A percentile compares a stretch with the other conserved stretches of the same genome.
Evolutionary conservation across 2,329 filamentous ascomycete genomes (phyloP).

Genomic region (Trichoderma guizhouense): DNA sequence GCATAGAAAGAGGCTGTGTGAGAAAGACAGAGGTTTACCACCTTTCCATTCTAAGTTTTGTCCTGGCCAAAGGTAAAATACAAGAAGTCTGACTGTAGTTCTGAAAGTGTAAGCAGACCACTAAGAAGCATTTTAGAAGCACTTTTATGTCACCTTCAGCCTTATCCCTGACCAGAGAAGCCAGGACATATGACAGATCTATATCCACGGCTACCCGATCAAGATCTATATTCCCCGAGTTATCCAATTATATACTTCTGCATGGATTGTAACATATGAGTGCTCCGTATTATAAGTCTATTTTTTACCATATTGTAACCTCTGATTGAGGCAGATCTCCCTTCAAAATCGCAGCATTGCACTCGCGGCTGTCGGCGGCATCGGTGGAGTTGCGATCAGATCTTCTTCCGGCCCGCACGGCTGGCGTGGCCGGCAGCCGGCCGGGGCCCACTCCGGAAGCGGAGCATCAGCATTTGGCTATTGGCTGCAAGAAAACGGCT

Average conservation of each 20-base stretch:
- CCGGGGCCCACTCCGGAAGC: constrained; percentile 18
- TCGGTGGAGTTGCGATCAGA: constrained; percentile 20
- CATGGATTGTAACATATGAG: not conserved
- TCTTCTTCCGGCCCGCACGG: constrained; percentile 11
- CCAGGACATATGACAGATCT: not conserved
- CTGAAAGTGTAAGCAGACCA: not conserved
- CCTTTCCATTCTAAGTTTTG: too few relatives aligned
- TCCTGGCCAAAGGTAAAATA: not conserved
- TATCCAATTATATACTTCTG: not conserved
- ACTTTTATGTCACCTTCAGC: not conserved
- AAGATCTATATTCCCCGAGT: not conserved
- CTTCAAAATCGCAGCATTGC: not conserved
- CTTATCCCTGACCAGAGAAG: not conserved
- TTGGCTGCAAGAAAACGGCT: not conserved
- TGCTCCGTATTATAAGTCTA: not conserved
- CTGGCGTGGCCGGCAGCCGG: constrained; percentile 21
- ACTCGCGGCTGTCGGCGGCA: constrained; percentile 27
- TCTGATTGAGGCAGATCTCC: not conserved
- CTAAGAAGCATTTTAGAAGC: not conserved
- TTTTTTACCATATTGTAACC: not conserved
- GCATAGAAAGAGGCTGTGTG: not conserved
- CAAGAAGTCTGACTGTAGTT: not conserved
- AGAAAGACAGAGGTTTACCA: not conserved
- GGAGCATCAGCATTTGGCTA: not conserved
- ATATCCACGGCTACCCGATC: not conserved